Percentiles rank a stretch among this genome's conserved stretches.
These are phyloP conservation scores for Boletus tomentosulus DNA, from an alignment of 768 basidiomycete species.

Conservation along the genomic window DNA sequence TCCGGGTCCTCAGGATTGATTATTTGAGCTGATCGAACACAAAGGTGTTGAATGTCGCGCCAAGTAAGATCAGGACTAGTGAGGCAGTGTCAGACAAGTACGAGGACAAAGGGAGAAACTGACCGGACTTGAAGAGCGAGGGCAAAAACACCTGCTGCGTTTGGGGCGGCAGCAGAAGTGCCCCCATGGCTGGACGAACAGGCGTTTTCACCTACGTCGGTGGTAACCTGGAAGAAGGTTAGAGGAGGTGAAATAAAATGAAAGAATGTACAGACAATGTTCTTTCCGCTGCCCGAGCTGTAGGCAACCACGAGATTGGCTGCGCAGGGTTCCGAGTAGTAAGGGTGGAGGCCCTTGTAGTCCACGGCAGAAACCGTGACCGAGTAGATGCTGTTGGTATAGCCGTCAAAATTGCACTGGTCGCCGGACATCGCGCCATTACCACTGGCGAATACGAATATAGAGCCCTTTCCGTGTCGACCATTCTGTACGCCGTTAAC, in stretches of 20 bases:
- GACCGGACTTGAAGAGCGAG: constrained; percentile 86
- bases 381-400: constrained; percentile 96
- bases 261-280: constrained; percentile 63
- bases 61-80: constrained; percentile 88
- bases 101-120: constrained; percentile 17
- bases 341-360: constrained; percentile 88
- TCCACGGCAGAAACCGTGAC: constrained; percentile 96
- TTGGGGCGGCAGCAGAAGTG: constrained; percentile 96
- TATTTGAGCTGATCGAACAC: constrained; percentile 66
- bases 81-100: constrained; percentile 6
- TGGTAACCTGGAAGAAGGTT: constrained; percentile 69
- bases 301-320: constrained; percentile 97
- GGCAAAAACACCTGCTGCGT: constrained; percentile 91
- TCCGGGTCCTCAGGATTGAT: constrained; percentile 90
- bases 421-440: constrained; percentile 90
- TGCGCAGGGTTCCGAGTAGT: constrained; percentile 96
- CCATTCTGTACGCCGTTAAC: constrained; percentile 92
- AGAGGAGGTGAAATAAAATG: constrained; percentile 9
- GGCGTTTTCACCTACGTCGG: constrained; percentile 80
- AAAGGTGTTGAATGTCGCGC: constrained; percentile 93
- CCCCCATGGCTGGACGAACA: constrained; percentile 88
- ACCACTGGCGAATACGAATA: constrained; percentile 97
- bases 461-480: constrained; percentile 81
- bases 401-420: constrained; percentile 99
- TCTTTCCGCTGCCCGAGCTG: constrained; percentile 89